phyloP scores from a whole-genome alignment of 176 grass and related monocot genomes.

The Sorghum bicolor region Sorghum_bicolor_NCBIv3 NC_012873.2:6569501-6570000 shows the following conservation, averaged over 20 bases:
- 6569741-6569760: background rate
- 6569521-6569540: background rate
- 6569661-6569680: background rate
- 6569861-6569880: background rate
- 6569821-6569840: background rate
- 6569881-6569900: background rate
- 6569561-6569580: background rate
- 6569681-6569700: background rate
- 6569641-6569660: conserved; percentile 9
- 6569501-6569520: conserved; percentile 13
- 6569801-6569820: background rate
- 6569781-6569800: background rate
- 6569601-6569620: conserved; percentile 1
- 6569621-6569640: background rate
- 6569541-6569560: background rate
- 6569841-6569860: background rate
- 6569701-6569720: background rate
- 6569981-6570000: background rate
- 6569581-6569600: background rate
- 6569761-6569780: background rate
- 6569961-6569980: background rate
- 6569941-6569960: background rate
- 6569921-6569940: background rate
- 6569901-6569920: background rate
- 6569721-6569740: background rate